Conservation (phyloP, 345 rosid genomes). For the thale cress (Arabidopsis thaliana) region DNA sequence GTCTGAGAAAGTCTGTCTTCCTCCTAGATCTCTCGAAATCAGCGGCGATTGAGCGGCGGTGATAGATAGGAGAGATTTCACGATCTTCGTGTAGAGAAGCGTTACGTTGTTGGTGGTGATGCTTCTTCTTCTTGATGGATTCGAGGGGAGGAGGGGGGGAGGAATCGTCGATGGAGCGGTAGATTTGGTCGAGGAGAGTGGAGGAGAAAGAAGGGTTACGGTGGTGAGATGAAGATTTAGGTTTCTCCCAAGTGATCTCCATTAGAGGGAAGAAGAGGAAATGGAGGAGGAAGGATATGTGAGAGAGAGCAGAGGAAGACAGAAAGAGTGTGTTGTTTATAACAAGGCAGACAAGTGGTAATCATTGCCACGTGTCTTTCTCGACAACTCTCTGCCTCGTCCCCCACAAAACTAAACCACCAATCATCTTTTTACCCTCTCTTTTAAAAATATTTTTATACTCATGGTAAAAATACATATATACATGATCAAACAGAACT, state of each 20-base stretch:
- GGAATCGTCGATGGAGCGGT: slow-evolving; percentile 78
- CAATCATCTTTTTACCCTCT: slow-evolving; percentile 13
- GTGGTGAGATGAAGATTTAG: slow-evolving; percentile 37
- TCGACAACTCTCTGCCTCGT: slow-evolving; percentile 45
- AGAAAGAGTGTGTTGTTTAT: slow-evolving; percentile 37
- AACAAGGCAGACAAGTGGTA: slow-evolving; percentile 33
- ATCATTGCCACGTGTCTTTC: slow-evolving; percentile 51
- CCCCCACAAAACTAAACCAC: slow-evolving; percentile 23
- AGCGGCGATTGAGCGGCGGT: slow-evolving; percentile 56
- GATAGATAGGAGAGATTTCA: slow-evolving; percentile 32
- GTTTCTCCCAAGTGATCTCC: slow-evolving; percentile 54
- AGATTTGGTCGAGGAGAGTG: slow-evolving; percentile 74
- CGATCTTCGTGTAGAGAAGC: slow-evolving; percentile 22
- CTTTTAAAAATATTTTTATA: background rate
- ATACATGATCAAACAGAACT: no score
- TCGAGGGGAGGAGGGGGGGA: slow-evolving; percentile 19
- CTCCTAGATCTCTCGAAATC: slow-evolving; percentile 48
- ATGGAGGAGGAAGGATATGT: slow-evolving; percentile 6
- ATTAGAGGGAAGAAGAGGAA: slow-evolving; percentile 26
- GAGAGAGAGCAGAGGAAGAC: slow-evolving; percentile 36
- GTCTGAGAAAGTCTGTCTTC: slow-evolving; percentile 39
- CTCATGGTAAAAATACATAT: background rate
- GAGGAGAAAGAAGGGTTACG: slow-evolving; percentile 84
- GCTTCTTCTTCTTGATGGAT: slow-evolving; percentile 26
- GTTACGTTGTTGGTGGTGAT: slow-evolving; percentile 1